Evolutionary conservation across 2,329 filamentous ascomycete genomes (phyloP).

Genomic region (Penicillium frequentans): DNA sequence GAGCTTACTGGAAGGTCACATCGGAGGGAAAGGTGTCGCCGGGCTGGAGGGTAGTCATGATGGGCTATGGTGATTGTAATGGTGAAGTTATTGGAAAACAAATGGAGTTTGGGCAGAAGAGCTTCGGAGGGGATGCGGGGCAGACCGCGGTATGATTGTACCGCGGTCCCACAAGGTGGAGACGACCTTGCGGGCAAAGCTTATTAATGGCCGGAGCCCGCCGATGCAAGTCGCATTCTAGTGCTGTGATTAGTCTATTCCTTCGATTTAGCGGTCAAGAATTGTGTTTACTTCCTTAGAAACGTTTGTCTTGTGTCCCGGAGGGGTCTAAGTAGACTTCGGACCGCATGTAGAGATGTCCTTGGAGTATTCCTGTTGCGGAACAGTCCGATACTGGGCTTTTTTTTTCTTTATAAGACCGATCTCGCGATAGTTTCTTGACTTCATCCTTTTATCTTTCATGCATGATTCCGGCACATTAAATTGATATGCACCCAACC

Average conservation of each 20-base stretch:
- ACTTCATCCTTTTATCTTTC: no score
- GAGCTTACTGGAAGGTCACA: slow-evolving; percentile 68
- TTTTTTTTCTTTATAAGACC: no score
- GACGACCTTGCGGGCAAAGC: not conserved
- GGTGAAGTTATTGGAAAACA: not conserved
- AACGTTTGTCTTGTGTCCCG: no score
- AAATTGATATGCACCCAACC: no score
- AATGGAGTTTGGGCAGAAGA: not conserved
- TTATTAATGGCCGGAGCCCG: not conserved
- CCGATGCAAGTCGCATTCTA: not conserved
- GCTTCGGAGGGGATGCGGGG: not conserved
- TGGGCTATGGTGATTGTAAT: not conserved
- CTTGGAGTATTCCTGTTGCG: no score
- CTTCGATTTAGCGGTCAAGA: no score
- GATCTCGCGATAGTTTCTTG: no score
- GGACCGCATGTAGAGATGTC: no score
- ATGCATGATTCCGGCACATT: no score
- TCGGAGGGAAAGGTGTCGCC: slow-evolving; percentile 80
- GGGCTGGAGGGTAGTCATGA: slow-evolving; percentile 67
- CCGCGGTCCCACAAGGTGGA: not conserved
- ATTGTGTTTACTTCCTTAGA: no score
- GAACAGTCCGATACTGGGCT: no score
- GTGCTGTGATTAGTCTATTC: not conserved
- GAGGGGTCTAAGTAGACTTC: no score
- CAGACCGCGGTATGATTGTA: not conserved